Conservation (phyloP, 805 yeast species). For the Lipomyces orientalis region DNA sequence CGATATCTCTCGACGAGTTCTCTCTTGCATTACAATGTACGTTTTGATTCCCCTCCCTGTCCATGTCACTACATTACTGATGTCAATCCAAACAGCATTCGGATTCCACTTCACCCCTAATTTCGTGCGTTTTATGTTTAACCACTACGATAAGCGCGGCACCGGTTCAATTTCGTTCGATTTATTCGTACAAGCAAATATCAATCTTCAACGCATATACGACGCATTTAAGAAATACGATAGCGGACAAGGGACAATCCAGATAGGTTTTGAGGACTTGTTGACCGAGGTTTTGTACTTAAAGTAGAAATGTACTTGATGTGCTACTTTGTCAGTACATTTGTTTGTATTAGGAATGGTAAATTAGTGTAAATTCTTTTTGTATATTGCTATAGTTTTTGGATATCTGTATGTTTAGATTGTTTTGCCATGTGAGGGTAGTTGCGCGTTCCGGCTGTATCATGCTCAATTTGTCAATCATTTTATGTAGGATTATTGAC, state of each 20-base stretch:
- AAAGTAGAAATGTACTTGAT: neutral
- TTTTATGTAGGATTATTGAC: neutral
- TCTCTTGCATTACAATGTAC: slow-evolving; percentile 57
- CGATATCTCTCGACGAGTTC: slow-evolving; percentile 69
- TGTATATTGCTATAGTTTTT: neutral
- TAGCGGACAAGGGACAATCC: slow-evolving; percentile 55
- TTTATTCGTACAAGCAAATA: slow-evolving; percentile 78
- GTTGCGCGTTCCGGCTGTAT: slow-evolving; percentile 1
- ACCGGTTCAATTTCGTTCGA: slow-evolving; percentile 66
- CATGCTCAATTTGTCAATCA: neutral
- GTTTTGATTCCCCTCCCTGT: neutral
- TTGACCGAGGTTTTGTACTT: slow-evolving; percentile 43
- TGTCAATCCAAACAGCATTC: slow-evolving; percentile 51
- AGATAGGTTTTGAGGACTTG: slow-evolving; percentile 47
- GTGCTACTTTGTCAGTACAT: neutral
- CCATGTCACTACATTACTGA: slow-evolving; percentile 4
- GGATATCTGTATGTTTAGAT: neutral
- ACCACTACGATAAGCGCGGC: slow-evolving; percentile 47
- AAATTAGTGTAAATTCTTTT: neutral
- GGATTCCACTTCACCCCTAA: slow-evolving; percentile 67
- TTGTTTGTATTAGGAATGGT: slow-evolving; percentile 37
- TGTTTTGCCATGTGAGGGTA: neutral
- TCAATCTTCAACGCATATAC: slow-evolving; percentile 76
- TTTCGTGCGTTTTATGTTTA: slow-evolving; percentile 63
- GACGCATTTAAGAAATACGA: slow-evolving; percentile 81